Evolutionary conservation across 1,139 yeast genomes (phyloP).

Genomic region (Hyphopichia burtonii): DNA sequence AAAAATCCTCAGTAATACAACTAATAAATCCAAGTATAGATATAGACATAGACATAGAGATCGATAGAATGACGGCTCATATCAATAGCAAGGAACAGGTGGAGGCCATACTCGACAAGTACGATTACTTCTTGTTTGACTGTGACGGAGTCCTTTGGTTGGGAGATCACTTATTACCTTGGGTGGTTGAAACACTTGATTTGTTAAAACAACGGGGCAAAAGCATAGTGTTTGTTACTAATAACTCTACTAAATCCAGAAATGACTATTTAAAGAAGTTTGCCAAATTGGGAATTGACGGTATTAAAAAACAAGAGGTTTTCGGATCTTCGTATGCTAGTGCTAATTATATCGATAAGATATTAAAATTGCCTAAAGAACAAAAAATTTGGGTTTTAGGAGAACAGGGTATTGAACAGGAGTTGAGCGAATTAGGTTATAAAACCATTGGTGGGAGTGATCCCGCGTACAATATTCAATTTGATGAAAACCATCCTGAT

Average conservation of each 20-base stretch:
- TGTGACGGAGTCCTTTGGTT: conserved; percentile 53
- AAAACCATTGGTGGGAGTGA: conserved; percentile 44
- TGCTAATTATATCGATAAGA: conserved; percentile 80
- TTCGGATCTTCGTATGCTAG: conserved; percentile 92
- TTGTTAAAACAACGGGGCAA: conserved; percentile 43
- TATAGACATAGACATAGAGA: too few relatives aligned
- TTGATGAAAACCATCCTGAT: conserved; percentile 32
- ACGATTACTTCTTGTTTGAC: conserved; percentile 45
- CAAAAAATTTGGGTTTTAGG: conserved; percentile 55
- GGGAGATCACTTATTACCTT: conserved; percentile 46
- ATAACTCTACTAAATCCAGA: conserved; percentile 91
- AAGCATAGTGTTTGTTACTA: conserved; percentile 83
- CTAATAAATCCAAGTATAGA: too few relatives aligned
- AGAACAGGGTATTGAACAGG: conserved; percentile 45
- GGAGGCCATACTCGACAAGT: conserved; percentile 21
- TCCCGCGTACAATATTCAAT: conserved; percentile 31
- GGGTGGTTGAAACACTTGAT: conserved; percentile 37
- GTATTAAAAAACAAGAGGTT: conserved; percentile 67
- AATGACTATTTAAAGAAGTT: conserved; percentile 74
- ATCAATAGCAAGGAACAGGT: conserved; percentile 14
- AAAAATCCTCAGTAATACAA: too few relatives aligned
- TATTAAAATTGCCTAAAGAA: conserved; percentile 61
- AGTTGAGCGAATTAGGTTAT: conserved; percentile 43
- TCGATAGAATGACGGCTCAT: too few relatives aligned
- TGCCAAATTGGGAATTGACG: conserved; percentile 64